Conservation (phyloP, 2,329 filamentous ascomycete species). For the Teratosphaeria destructans region DNA sequence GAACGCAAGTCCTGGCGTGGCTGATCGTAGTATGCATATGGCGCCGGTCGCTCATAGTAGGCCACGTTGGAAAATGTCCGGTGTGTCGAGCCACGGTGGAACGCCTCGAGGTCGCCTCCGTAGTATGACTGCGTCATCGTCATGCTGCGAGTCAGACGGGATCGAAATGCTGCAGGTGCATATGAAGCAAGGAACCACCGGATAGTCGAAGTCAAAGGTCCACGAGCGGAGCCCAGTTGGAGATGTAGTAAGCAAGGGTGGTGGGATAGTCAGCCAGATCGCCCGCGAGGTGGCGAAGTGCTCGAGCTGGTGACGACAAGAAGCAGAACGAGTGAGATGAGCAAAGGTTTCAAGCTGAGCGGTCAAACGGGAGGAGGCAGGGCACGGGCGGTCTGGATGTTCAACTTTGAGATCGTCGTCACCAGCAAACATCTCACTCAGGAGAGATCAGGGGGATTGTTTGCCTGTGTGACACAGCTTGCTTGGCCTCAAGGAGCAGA, state of each 20-base stretch:
- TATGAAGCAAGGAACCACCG: background rate
- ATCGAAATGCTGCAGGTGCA: constrained; percentile 3
- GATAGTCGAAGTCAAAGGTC: background rate
- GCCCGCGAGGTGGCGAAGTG: background rate
- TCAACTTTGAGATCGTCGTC: background rate
- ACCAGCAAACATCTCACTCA: constrained; percentile 1
- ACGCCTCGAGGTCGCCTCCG: constrained; percentile 15
- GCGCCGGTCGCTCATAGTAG: constrained; percentile 18
- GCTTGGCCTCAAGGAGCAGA: background rate
- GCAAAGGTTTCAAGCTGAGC: background rate
- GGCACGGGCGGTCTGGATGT: background rate
- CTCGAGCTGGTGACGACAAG: background rate
- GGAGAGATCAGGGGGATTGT: background rate
- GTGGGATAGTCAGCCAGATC: background rate
- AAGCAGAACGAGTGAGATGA: background rate
- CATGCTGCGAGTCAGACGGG: constrained; percentile 11
- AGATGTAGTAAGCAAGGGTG: background rate
- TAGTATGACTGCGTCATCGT: constrained; percentile 23
- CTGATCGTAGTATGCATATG: constrained; percentile 18
- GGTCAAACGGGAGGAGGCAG: background rate
- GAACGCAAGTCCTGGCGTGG: constrained; percentile 15
- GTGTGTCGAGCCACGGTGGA: constrained; percentile 11
- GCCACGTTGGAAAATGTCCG: constrained; percentile 11
- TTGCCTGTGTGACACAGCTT: background rate
- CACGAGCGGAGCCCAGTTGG: background rate